A percentile compares a stretch with the other conserved stretches of the same genome.
Conservation (phyloP, 371 early-diverging fungal genomes). For the Saksenaea vasiformis region DNA sequence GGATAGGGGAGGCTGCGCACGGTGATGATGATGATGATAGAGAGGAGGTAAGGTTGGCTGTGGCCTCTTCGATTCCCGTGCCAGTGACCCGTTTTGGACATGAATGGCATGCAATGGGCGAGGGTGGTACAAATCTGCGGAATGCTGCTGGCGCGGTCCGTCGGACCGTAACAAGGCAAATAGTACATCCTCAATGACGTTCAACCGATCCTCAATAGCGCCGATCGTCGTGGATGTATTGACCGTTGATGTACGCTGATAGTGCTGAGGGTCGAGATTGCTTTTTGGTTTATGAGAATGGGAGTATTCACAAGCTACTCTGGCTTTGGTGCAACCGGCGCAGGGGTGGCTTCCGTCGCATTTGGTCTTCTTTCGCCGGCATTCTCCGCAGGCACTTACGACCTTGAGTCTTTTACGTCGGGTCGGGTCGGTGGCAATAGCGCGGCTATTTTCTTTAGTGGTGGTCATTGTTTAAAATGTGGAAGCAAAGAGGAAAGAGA, state of each 20-base stretch:
- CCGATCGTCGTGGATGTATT: constrained; percentile 22
- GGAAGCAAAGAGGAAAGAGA: not conserved
- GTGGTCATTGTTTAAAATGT: not conserved
- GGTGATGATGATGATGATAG: constrained; percentile 11
- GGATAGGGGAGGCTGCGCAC: constrained; percentile 10
- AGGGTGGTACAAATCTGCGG: constrained; percentile 21
- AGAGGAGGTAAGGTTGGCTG: constrained; percentile 22
- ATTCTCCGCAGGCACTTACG: constrained; percentile 13
- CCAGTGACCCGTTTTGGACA: constrained; percentile 19
- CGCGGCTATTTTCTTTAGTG: constrained; percentile 2
- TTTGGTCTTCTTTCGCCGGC: constrained; percentile 20
- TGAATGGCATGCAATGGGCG: constrained; percentile 17
- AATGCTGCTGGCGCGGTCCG: constrained; percentile 4
- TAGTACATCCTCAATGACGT: constrained; percentile 43
- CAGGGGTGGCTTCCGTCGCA: constrained; percentile 12
- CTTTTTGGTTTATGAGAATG: constrained; percentile 3
- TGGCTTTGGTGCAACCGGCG: not conserved
- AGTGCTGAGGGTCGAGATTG: not conserved
- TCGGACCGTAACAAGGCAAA: constrained; percentile 27
- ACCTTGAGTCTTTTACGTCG: constrained; percentile 14
- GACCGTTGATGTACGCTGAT: constrained; percentile 1
- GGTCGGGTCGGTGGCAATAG: constrained; percentile 3
- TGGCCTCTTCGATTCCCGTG: constrained; percentile 15
- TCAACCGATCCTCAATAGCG: constrained; percentile 43
- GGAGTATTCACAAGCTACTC: constrained; percentile 7